These are phyloP conservation scores for Hyaloscypha finlandica DNA, from an alignment of 495 filamentous ascomycete species.

Conservation along the genomic window DNA sequence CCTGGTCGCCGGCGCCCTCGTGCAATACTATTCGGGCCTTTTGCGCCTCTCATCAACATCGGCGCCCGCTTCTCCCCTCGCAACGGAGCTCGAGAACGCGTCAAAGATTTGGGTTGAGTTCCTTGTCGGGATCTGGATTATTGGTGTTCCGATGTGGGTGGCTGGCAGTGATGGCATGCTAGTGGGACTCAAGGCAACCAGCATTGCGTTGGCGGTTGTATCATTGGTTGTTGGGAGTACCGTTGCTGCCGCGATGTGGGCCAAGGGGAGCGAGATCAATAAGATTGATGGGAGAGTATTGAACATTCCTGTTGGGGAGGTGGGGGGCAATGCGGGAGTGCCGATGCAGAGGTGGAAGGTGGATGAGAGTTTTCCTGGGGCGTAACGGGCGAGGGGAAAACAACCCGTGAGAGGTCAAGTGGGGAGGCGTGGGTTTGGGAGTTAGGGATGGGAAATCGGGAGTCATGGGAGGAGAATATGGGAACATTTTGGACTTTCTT, in stretches of 20 bases:
- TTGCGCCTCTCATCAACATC: neutral
- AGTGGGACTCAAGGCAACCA: slow-evolving; percentile 16
- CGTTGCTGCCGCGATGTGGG: slow-evolving; percentile 12
- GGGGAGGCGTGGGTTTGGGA: neutral
- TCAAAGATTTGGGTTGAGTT: slow-evolving; percentile 9
- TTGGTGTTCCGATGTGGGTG: slow-evolving; percentile 19
- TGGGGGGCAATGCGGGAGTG: neutral
- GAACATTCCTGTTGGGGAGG: neutral
- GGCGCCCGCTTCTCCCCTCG: neutral
- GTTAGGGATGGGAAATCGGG: neutral
- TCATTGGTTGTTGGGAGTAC: slow-evolving; percentile 18
- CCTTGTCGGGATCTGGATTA: slow-evolving; percentile 23
- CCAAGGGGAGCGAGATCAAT: slow-evolving; percentile 9
- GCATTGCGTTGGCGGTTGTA: slow-evolving; percentile 24
- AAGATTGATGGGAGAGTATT: slow-evolving; percentile 19
- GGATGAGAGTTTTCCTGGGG: slow-evolving; percentile 15
- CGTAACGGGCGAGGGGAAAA: neutral
- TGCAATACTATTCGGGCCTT: slow-evolving; percentile 11
- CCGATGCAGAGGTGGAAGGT: slow-evolving; percentile 17
- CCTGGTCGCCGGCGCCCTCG: slow-evolving; percentile 15
- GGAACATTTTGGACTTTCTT: neutral
- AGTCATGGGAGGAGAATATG: neutral
- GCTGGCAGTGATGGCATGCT: neutral
- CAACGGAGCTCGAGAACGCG: neutral
- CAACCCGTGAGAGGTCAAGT: neutral